phyloP scores from a whole-genome alignment of 2,329 filamentous ascomycete species.

The Neurospora sp. region DNA sequence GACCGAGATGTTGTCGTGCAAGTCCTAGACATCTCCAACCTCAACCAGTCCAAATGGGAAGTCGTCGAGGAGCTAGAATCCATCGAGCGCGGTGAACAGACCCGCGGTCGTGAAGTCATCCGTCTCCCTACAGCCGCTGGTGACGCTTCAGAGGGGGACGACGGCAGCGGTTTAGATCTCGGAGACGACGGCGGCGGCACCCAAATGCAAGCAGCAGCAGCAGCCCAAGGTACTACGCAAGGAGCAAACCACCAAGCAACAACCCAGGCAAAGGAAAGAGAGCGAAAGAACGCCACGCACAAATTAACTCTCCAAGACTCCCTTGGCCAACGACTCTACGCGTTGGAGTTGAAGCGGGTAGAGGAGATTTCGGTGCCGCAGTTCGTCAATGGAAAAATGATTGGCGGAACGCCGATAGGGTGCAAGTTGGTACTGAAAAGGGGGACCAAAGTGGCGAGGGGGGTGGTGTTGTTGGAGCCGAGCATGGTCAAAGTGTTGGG shows the following conservation, averaged over 20 bases:
- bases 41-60: slow-evolving; percentile 49
- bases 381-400: background rate
- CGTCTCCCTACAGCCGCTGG: slow-evolving; percentile 39
- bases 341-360: slow-evolving; percentile 60
- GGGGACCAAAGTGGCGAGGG: slow-evolving; percentile 58
- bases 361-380: slow-evolving; percentile 48
- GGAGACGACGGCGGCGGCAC: slow-evolving; percentile 23
- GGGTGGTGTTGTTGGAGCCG: slow-evolving; percentile 69
- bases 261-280: slow-evolving; percentile 10
- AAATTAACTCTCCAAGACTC: slow-evolving; percentile 77
- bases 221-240: background rate
- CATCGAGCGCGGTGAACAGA: slow-evolving; percentile 62
- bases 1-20: slow-evolving; percentile 56
- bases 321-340: slow-evolving; percentile 58
- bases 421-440: slow-evolving; percentile 68
- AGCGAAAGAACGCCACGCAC: slow-evolving; percentile 52
- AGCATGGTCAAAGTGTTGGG: slow-evolving; percentile 63
- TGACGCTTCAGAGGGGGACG: slow-evolving; percentile 30
- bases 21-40: no score
- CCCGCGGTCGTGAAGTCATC: slow-evolving; percentile 71
- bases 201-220: slow-evolving; percentile 3
- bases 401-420: slow-evolving; percentile 50
- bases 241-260: background rate
- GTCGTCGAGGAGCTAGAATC: slow-evolving; percentile 77
- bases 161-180: slow-evolving; percentile 34